Evolutionary conservation across 345 rosid genomes (phyloP), one percentile per base, ranked within the genome.

Genomic region (Melastoma malabathricum): DNA sequence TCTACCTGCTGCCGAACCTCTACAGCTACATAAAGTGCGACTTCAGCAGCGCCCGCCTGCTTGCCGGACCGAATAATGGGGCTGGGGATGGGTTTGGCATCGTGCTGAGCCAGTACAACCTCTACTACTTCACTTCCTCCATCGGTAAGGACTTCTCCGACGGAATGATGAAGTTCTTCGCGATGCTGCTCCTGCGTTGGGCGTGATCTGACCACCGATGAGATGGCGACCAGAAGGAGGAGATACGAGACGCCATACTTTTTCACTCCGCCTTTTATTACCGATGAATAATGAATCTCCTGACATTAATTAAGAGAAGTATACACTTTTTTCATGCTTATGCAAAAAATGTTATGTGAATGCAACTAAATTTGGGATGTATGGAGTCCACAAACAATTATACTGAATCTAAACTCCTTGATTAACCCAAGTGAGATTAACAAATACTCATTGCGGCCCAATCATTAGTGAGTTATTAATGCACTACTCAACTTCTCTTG

Each of bases 131-230:
- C 22, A 68, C 64, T 18, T 43, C 56, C 34, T 55, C 62, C 12
- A 46, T 44, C 31, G 59, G 51, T 8, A 18, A 39, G 4, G 68
- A 59, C 48, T 17, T 51, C 23, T 51, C 63, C 16, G 17, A 34
- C 7, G 60, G 66, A 19, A 29, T 44, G 59, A 64, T 53, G 73
- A 64, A 59, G 65, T 56, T 68, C 59, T 47, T 52, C 4, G 59
- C 41, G 10, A 41, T 56, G 46, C 62, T 62, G 2, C 48, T 48
- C 20, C 64, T 52, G 2, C 64, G 51, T 43, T 51, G 61, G 61
- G 18, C 44, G 6, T 34, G 44, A 51, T 31, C 15, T 7, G 29
- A 41, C 12, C 1, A 34, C 38, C 12, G 41, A 5, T 34, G 2
- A 34, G 41, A 6, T 34, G 2, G 12, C 41, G 12, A 5, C 41